phyloP scores from a whole-genome alignment of 179 eudicot genomes.

The Beta lomatogona region DNA sequence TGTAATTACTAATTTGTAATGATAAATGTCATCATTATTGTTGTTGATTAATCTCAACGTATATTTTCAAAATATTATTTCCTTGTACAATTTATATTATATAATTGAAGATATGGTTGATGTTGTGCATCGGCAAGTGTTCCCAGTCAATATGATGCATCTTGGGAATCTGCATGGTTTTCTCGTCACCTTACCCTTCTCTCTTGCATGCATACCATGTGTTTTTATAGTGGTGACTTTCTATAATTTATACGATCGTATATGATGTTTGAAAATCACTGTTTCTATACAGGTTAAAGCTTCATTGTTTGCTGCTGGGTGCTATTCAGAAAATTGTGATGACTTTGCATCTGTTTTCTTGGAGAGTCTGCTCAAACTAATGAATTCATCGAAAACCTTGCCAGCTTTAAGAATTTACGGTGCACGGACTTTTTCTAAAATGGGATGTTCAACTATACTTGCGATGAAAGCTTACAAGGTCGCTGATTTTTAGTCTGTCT shows the following conservation, averaged over 20 bases:
- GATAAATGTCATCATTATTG: too few species aligned
- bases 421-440: conserved; percentile 53
- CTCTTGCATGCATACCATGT: background rate
- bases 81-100: too few species aligned
- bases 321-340: conserved; percentile 67
- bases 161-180: too few species aligned
- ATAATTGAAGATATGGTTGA: too few species aligned
- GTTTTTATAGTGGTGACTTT: background rate
- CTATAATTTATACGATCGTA: background rate
- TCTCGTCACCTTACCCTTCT: too few species aligned
- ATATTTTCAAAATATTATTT: too few species aligned
- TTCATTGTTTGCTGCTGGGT: conserved; percentile 79
- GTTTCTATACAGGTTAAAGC: conserved; percentile 61
- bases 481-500: conserved; percentile 6
- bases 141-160: too few species aligned
- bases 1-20: too few species aligned
- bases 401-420: conserved; percentile 52
- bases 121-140: too few species aligned
- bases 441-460: conserved; percentile 48
- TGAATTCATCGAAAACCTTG: conserved; percentile 45
- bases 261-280: conserved; percentile 16
- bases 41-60: too few species aligned
- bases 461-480: conserved; percentile 75
- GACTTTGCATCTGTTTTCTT: conserved; percentile 73
- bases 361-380: conserved; percentile 54